A percentile compares a stretch with the other conserved stretches of the same genome.
These are phyloP conservation scores for Ceriops decandra DNA, from an alignment of 345 rosid species.

Conservation along the genomic window DNA sequence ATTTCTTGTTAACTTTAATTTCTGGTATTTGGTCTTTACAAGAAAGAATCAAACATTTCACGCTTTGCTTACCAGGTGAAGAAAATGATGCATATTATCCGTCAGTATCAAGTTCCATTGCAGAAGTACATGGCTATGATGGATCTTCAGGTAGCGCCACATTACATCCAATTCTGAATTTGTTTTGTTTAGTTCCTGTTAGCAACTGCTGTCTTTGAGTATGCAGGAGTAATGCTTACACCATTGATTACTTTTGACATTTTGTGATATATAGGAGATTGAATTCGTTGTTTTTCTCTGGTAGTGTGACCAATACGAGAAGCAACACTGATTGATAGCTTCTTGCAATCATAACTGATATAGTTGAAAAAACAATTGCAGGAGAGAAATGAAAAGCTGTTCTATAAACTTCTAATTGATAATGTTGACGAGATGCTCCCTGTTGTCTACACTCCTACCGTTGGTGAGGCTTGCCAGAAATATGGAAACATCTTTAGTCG, in stretches of 20 bases:
- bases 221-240: too few relatives aligned
- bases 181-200: too few relatives aligned
- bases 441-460: slow-evolving; percentile 93
- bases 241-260: too few relatives aligned
- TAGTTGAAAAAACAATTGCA: slow-evolving; percentile 21
- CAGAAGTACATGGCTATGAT: slow-evolving; percentile 97
- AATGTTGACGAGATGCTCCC: slow-evolving; percentile 95
- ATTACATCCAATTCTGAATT: not conserved
- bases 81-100: slow-evolving; percentile 81
- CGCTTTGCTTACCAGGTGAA: slow-evolving; percentile 48
- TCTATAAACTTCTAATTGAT: slow-evolving; percentile 88
- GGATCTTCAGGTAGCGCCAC: slow-evolving; percentile 78
- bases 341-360: slow-evolving; percentile 42
- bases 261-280: too few relatives aligned
- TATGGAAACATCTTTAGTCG: slow-evolving; percentile 95
- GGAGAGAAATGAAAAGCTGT: slow-evolving; percentile 84
- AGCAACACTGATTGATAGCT: too few relatives aligned
- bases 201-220: too few relatives aligned
- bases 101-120: slow-evolving; percentile 83
- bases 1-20: slow-evolving; percentile 5
- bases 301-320: too few relatives aligned
- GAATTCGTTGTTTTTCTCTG: too few relatives aligned
- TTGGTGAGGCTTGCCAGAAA: slow-evolving; percentile 75
- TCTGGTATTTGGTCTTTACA: not conserved
- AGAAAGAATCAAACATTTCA: slow-evolving; percentile 9